phyloP scores from a whole-genome alignment of 345 rosid genomes.

The Salix arbutifolia region DNA sequence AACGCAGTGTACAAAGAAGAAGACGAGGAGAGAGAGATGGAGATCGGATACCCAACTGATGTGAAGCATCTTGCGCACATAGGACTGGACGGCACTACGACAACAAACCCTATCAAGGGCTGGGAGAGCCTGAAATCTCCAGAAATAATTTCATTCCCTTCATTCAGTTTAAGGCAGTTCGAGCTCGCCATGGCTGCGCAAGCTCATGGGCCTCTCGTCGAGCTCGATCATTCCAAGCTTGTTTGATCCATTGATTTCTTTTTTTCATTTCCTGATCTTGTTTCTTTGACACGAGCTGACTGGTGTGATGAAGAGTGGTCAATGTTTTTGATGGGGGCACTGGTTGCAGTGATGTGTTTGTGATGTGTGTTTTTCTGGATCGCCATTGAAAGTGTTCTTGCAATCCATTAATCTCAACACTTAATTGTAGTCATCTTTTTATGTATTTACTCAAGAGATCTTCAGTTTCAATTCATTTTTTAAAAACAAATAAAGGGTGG shows the following conservation, averaged over 20 bases:
- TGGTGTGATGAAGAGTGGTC: not conserved
- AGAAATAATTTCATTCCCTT: slow-evolving; percentile 22
- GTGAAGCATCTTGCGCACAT: slow-evolving; percentile 92
- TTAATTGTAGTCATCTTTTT: too few species aligned
- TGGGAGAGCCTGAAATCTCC: slow-evolving; percentile 15
- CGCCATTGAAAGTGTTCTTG: not conserved
- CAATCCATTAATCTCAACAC: too few species aligned
- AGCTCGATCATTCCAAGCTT: not conserved
- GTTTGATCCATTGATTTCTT: not conserved
- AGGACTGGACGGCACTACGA: slow-evolving; percentile 65
- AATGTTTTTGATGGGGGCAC: not conserved
- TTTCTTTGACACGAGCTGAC: not conserved
- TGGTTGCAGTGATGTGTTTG: not conserved
- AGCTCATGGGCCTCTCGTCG: slow-evolving; percentile 2
- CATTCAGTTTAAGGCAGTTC: slow-evolving; percentile 16
- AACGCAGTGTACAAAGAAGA: not conserved
- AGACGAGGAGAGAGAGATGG: slow-evolving; percentile 45
- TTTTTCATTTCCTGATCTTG: not conserved
- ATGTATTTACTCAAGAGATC: too few species aligned
- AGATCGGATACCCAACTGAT: slow-evolving; percentile 91
- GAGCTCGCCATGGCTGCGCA: slow-evolving; percentile 31
- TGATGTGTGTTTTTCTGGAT: not conserved
- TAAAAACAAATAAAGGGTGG: too few species aligned
- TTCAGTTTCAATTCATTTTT: too few species aligned
- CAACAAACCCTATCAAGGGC: not conserved